Base-by-base conservation (phyloP, 768 basidiomycete genomes). In the Paxillus rubicundulus region DNA sequence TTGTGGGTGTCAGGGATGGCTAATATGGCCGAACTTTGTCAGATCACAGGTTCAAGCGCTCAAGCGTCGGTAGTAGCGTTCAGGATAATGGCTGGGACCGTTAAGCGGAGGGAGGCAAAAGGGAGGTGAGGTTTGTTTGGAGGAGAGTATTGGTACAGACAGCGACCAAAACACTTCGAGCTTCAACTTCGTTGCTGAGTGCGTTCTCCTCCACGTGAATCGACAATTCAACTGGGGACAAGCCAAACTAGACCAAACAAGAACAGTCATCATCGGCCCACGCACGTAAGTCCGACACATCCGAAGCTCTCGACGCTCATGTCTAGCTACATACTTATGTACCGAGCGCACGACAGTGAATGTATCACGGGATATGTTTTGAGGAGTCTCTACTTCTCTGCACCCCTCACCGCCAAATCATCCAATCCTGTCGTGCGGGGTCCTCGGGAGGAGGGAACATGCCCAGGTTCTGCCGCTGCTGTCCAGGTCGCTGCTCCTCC, bases 381-480 rank as follows among this genome's bases (percentile, higher is more conserved):
- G 18, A 30, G 14, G 12, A 38, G 18, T 28, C 34, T 30, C 4
- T 5, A 24, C 9, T 10, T 62, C 12, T 8, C n/a, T 18, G 8
- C 27, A 6, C 21, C 10, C 20, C n/a, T 53, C 59, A 67, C 46
- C 63, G 77, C 58, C 82, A 67, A 46, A 87, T 76, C 45, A 81
- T 76, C 85, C 85, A 87, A 16, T 87, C 85, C 56, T 79, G 74
- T 56, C 84, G 74, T 16, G 77, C 84, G 48, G 84, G 82, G 60
- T 87, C 84, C 14, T 77, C 85, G 37, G 77, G 77, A 13, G 79
- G 80, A 36, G 86, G 86, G 61, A 86, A 86, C 41, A 81, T 53
- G 0, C 84, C 83, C 17, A 57, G 41, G 62, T 69, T 60, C 33
- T 69, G 74, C 42, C 38, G 64, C 37, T 50, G 69, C 28, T 53